A percentile compares a stretch with the other conserved stretches of the same genome.
Evolutionary conservation across 306 rosid species (phyloP).

Genomic region (Quercus mongolica): DNA sequence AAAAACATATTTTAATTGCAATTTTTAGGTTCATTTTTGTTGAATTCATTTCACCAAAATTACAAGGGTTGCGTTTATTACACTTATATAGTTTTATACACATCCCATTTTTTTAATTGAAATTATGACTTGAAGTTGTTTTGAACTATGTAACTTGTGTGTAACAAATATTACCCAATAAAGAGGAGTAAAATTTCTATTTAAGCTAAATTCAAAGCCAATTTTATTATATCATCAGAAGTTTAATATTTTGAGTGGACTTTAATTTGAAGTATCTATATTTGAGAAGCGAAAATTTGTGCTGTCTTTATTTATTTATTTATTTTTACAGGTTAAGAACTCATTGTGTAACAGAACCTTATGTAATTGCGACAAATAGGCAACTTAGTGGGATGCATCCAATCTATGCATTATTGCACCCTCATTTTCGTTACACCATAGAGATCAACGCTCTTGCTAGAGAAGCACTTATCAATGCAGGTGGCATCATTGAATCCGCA

Average conservation of each 20-base stretch:
- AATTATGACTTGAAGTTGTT: too few species aligned
- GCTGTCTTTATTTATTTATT: background rate
- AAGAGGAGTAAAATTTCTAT: too few species aligned
- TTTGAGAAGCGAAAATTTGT: background rate
- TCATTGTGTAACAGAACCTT: conserved; percentile 74
- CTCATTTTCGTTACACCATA: conserved; percentile 83
- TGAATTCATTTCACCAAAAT: too few species aligned
- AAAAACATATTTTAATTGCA: too few species aligned
- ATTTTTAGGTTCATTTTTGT: too few species aligned
- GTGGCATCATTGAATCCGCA: conserved; percentile 57
- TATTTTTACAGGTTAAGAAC: conserved; percentile 64
- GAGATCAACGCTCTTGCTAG: conserved; percentile 87
- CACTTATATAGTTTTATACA: too few species aligned
- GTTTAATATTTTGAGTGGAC: background rate
- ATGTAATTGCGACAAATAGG: conserved; percentile 74
- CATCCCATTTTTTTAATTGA: too few species aligned
- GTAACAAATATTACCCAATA: too few species aligned
- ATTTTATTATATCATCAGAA: background rate
- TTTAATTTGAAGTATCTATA: background rate
- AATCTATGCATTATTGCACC: conserved; percentile 62
- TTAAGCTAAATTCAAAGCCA: too few species aligned
- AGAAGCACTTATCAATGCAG: conserved; percentile 67
- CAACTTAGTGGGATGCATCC: conserved; percentile 87
- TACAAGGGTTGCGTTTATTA: too few species aligned
- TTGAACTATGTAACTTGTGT: too few species aligned